These are phyloP conservation scores for Ambispora gerdemannii DNA, from an alignment of 192 early-diverging fungal species.

Conservation along the genomic window DNA sequence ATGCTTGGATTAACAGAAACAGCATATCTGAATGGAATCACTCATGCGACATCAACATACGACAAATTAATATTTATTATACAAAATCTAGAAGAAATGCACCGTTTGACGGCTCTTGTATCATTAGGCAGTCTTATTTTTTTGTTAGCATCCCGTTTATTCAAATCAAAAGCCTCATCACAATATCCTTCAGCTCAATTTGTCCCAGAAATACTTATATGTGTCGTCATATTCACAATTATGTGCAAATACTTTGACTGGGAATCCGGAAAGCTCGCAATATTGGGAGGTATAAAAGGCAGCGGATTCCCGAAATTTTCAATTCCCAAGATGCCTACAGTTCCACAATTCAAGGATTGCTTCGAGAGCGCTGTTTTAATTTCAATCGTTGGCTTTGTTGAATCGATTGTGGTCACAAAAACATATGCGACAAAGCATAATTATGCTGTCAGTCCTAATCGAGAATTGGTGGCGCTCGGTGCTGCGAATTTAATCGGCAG, in stretches of 20 bases:
- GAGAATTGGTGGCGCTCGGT: slow-evolving; percentile 95
- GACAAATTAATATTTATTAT: slow-evolving; percentile 71
- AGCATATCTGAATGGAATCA: slow-evolving; percentile 45
- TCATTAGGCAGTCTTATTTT: slow-evolving; percentile 71
- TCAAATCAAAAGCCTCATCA: slow-evolving; percentile 55
- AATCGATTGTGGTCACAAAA: slow-evolving; percentile 92
- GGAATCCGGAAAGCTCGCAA: slow-evolving; percentile 67
- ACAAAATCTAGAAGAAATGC: slow-evolving; percentile 57
- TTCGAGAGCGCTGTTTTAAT: slow-evolving; percentile 84
- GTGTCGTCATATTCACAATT: slow-evolving; percentile 73
- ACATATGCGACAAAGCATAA: slow-evolving; percentile 89
- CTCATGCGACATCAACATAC: slow-evolving; percentile 74
- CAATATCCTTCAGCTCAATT: slow-evolving; percentile 63
- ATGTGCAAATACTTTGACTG: slow-evolving; percentile 63
- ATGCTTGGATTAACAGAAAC: slow-evolving; percentile 63
- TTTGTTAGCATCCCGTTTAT: slow-evolving; percentile 51
- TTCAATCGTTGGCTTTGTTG: slow-evolving; percentile 96
- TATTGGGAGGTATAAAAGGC: slow-evolving; percentile 76
- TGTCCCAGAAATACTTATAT: slow-evolving; percentile 88
- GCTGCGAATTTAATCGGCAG: slow-evolving; percentile 81
- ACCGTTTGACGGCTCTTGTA: slow-evolving; percentile 66
- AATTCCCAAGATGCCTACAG: slow-evolving; percentile 58
- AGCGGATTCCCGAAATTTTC: slow-evolving; percentile 59
- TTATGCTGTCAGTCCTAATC: slow-evolving; percentile 90
- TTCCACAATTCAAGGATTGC: slow-evolving; percentile 61